These are phyloP conservation scores for Sporothrix variecibatus DNA, from an alignment of 2,329 filamentous ascomycete species.

Conservation along the genomic window DNA sequence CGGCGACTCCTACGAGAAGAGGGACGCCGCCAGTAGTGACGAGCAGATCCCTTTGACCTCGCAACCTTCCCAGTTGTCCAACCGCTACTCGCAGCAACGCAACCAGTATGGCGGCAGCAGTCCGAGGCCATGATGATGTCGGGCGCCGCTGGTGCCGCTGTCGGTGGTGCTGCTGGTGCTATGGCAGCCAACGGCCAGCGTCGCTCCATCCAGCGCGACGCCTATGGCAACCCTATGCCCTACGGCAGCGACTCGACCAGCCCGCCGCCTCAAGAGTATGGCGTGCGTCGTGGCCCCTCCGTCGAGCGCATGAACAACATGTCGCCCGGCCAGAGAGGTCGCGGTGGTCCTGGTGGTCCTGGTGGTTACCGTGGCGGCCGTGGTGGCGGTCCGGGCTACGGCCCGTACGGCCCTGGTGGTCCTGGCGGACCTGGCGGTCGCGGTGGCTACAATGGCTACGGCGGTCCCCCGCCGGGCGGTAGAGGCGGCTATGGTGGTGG, in stretches of 20 bases:
- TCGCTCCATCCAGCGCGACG: constrained; percentile 53
- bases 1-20: constrained; percentile 64
- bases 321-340: constrained; percentile 45
- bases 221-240: constrained; percentile 63
- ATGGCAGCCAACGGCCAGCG: constrained; percentile 28
- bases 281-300: constrained; percentile 49
- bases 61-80: constrained; percentile 59
- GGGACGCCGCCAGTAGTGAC: constrained; percentile 63
- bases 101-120: constrained; percentile 56
- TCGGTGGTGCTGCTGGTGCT: constrained; percentile 32
- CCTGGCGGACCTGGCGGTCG: constrained; percentile 51
- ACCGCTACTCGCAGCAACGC: constrained; percentile 43
- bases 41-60: constrained; percentile 72
- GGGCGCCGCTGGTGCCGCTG: constrained; percentile 21
- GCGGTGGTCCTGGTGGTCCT: constrained; percentile 46
- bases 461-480: constrained; percentile 39
- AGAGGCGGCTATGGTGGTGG: constrained; percentile 44
- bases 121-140: constrained; percentile 36
- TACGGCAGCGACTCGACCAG: constrained; percentile 54
- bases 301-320: constrained; percentile 50
- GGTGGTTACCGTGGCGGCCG: constrained; percentile 52
- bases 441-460: constrained; percentile 38
- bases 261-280: constrained; percentile 47
- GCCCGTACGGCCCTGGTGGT: constrained; percentile 39
- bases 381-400: constrained; percentile 47